Evolutionary conservation across 805 yeast species (phyloP), one percentile per base, ranked within the genome.

Genomic region (Metschnikowia lachancei): DNA sequence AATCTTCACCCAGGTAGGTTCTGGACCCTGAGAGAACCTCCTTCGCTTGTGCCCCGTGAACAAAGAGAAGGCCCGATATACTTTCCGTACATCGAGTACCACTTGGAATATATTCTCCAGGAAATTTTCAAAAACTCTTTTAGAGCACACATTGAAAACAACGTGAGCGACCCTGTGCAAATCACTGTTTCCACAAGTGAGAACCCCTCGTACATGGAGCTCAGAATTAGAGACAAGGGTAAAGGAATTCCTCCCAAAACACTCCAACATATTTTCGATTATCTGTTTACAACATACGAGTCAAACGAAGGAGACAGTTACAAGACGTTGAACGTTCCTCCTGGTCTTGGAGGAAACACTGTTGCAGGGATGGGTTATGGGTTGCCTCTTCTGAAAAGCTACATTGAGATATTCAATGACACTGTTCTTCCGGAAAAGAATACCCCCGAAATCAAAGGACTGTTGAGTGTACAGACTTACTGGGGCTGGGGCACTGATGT

Each of bases 351-450:
- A 1, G 85, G 87, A 1, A 77, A 77, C 56, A 70, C 77, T 8
- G 81, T 92, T 30, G 96, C 97, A 0, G 99, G 99, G 0, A 86
- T 94, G 87, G 98, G 98, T 0, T 92, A 89, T 61, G 99, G 99
- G 0, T 66, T 92, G 45, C 98, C 98, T 6, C 69, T 92, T 51
- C 86, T 91, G 70, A 71, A 67, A 51, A 66, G 64, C 51, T 72
- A 72, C 54, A 60, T 70, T 16, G 75, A 72, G 55, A 64, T 70
- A 2, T 72, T 72, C 53, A 70, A 70, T 50, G 72, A 66, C 42
- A 64, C 69, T 3, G 31, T 61, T 3, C 29, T 49, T 9, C 45
- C 50, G 4, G 49, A 43, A 11, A 30, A 32, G 17, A 54, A 46
- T 10, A 10, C 20, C 7, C 34, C 39, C 6, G 34, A 35, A n/a